Evolutionary conservation across 805 yeast species (phyloP).

Genomic region (Lachancea sp.): DNA sequence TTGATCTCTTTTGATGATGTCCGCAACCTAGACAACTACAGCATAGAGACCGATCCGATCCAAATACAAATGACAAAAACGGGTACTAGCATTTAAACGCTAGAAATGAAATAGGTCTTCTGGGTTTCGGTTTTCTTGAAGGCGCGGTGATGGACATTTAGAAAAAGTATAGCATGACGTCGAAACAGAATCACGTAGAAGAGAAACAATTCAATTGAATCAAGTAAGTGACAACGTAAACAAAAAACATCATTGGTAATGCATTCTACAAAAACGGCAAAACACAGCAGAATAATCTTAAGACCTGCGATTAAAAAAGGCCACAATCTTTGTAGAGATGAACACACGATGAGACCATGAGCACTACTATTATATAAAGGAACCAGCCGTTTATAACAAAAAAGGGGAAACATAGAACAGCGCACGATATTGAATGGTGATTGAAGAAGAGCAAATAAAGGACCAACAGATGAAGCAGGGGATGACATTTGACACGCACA

Average conservation of each 20-base stretch:
- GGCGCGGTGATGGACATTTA: too few species aligned
- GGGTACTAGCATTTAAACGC: conserved; percentile 28
- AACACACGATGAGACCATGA: conserved; percentile 3
- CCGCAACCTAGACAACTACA: conserved; percentile 40
- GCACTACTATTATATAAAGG: conserved; percentile 5
- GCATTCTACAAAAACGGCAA: neutral
- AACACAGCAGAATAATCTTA: neutral
- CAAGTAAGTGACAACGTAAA: neutral
- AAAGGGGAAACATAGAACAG: conserved; percentile 3
- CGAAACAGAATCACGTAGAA: too few species aligned
- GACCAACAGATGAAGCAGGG: neutral
- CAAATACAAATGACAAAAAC: conserved; percentile 38
- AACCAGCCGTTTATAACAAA: conserved; percentile 10
- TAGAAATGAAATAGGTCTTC: neutral
- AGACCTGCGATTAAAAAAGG: too few species aligned
- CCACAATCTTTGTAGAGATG: neutral
- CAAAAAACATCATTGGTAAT: neutral
- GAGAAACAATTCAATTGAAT: too few species aligned
- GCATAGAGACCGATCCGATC: conserved; percentile 53
- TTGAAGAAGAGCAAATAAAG: conserved; percentile 1
- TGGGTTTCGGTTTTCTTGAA: neutral
- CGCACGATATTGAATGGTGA: conserved; percentile 1
- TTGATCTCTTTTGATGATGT: conserved; percentile 44
- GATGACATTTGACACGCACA: neutral
- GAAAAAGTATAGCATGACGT: too few species aligned